phyloP scores from a whole-genome alignment of 768 basidiomycete species.

The Pisolithus microcarpus region DNA sequence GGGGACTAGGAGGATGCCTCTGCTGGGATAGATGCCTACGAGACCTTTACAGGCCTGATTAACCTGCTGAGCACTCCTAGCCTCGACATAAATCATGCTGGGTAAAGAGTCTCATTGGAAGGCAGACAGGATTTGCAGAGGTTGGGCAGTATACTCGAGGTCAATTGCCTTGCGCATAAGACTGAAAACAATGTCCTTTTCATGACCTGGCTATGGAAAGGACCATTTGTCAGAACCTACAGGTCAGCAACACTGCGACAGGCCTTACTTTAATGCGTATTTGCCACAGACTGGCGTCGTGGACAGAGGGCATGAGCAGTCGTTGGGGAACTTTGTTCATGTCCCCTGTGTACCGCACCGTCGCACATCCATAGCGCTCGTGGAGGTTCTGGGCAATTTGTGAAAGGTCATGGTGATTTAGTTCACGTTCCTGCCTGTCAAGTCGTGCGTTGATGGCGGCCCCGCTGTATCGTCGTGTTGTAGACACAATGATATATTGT shows the following conservation, averaged over 20 bases:
- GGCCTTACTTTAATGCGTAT: conserved; percentile 77
- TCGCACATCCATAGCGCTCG: conserved; percentile 66
- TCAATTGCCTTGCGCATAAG: conserved; percentile 91
- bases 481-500: too few relatives aligned
- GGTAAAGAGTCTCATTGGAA: conserved; percentile 94
- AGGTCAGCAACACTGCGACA: not conserved
- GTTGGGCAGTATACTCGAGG: conserved; percentile 67
- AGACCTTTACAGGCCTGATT: conserved; percentile 80
- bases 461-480: too few relatives aligned
- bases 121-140: conserved; percentile 83
- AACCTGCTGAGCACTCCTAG: conserved; percentile 81
- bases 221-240: conserved; percentile 1
- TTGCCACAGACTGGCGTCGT: conserved; percentile 95
- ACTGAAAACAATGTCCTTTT: conserved; percentile 88
- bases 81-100: conserved; percentile 96
- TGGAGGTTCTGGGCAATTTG: conserved; percentile 78
- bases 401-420: conserved; percentile 73
- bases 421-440: conserved; percentile 61
- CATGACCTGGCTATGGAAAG: conserved; percentile 67
- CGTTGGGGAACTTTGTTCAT: conserved; percentile 91
- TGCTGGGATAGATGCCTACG: conserved; percentile 83
- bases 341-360: conserved; percentile 78
- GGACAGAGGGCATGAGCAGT: conserved; percentile 91
- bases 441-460: conserved; percentile 57
- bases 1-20: conserved; percentile 82